Evolutionary conservation across 768 basidiomycete genomes (phyloP).

Genomic region (Calocera cornea): DNA sequence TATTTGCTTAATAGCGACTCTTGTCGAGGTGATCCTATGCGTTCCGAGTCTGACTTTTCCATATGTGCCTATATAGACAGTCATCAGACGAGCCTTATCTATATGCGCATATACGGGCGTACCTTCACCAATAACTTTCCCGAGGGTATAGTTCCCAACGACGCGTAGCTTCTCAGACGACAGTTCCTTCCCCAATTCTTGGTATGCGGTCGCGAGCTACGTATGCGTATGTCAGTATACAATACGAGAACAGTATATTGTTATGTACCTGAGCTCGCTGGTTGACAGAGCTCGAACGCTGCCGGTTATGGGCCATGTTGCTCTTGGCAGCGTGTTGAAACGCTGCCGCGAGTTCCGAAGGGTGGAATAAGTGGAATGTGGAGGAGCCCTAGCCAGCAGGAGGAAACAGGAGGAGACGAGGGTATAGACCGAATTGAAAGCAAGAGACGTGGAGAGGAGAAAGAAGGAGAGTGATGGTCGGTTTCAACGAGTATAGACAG

Average conservation of each 20-base stretch:
- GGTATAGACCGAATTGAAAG: background rate
- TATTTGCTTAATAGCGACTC: constrained; percentile 96
- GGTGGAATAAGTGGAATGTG: background rate
- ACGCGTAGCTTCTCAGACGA: constrained; percentile 81
- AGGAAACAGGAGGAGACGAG: background rate
- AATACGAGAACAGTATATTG: background rate
- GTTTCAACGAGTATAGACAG: background rate
- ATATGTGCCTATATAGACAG: constrained; percentile 57
- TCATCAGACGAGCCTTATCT: background rate
- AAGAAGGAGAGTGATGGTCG: background rate
- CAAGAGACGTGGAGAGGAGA: background rate
- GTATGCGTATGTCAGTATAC: background rate
- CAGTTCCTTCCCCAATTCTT: constrained; percentile 91
- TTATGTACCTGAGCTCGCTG: constrained; percentile 14
- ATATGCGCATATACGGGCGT: constrained; percentile 17
- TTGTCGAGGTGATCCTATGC: constrained; percentile 78
- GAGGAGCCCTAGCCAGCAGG: background rate
- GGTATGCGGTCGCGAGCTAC: constrained; percentile 88
- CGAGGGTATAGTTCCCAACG: constrained; percentile 87
- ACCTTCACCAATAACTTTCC: constrained; percentile 94
- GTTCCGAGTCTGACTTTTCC: constrained; percentile 92
- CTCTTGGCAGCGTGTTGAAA: background rate
- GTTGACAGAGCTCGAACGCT: constrained; percentile 10
- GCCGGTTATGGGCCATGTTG: background rate
- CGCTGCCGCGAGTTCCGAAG: background rate